Evolutionary conservation across 1,139 yeast species (phyloP), one percentile per base, ranked within the genome.

Genomic region (Kazachstania sp.): DNA sequence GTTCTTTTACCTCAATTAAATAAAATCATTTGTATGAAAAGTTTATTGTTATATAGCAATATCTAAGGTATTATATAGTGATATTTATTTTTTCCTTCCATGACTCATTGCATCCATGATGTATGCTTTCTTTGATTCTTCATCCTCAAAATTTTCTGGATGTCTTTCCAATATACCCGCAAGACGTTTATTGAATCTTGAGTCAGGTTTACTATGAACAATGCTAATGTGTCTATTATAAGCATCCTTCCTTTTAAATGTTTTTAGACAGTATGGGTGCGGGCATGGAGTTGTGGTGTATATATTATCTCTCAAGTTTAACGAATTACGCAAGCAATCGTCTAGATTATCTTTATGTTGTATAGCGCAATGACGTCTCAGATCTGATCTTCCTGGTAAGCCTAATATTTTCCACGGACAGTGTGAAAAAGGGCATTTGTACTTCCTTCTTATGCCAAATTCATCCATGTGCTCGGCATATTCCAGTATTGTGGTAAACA

Each of bases 401-500:
- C 88, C 88, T 39, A 81, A 66, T 3, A 77, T 64, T 41, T 72
- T 70, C 80, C 84, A 80, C 0, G 84, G 83, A 56, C 90, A 83
- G 26, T 69, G 67, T 13, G 63, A 58, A 39, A 74, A 71, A 0
- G 80, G 80, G 57, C 88, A 82, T 41, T 71, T 71, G 60, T 60
- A 71, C 7, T 67, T 68, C 42, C 83, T 67, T 15, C 59, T 61
- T 13, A 76, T 61, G 29, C 69, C 60, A 49, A 51, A 64, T 43
- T 64, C 65, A 51, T 77, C 81, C 53, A 78, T 60, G 54, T 78
- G 84, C 23, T 58, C 49, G 0, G 78, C 75, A 47, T 75, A 70
- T 9, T 64, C 66, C 18, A 67, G 58, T 23, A 77, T 58, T 18
- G 70, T 70, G 9, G 67, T 51, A 58, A 74, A 78, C 31, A 64